Base-by-base conservation (phyloP, 192 early-diverging fungal genomes). In the Backusella circina region DNA sequence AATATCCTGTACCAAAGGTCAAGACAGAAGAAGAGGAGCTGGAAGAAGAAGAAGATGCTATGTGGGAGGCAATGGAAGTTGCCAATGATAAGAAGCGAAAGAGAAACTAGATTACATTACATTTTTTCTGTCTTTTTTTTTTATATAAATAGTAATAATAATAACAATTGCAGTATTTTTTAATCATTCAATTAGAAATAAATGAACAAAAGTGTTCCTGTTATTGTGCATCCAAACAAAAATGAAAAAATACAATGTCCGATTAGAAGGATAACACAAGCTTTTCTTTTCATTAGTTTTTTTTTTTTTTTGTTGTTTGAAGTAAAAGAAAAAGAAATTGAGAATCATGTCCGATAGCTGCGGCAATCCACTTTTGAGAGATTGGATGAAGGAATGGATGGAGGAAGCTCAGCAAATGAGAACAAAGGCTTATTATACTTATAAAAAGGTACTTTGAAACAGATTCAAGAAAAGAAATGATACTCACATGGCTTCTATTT, bases 301-400 rank as follows among this genome's bases (percentile, higher is more conserved):
- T 44, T 44, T 15, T 44, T 44, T 2, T 44, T 44, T 15, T 44
- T 44, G 41, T n/a, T n/a, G n/a, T n/a, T n/a, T n/a, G n/a, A 15
- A 15, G 1, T 44, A 15, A 44, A 44, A 44, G 12, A 44, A 12
- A 44, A 15, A 44, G 15, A 44, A 44, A 8, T 9, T 44, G 3
- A 44, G 15, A 15, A 10, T 15, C 10, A 74, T 70, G 70, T 16
- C 66, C 51, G 44, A 41, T 41, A 54, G 82, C 16, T 92, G 92
- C 76, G 91, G 88, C 15, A 94, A 94, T 76, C 91, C 91, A 7
- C 73, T 93, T 26, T 88, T 86, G 38, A 73, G 88, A 39, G 74
- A 86, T 73, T 94, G 93, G 93, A 77, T 93, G 5, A 79, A 76
- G n/a, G 90, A 92, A 72, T 91, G 90, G 92, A 85, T 89, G 83